A percentile compares a stretch with the other conserved stretches of the same genome.
These are phyloP conservation scores for Russula earlei DNA, from an alignment of 768 basidiomycete genomes.

Conservation along the genomic window DNA sequence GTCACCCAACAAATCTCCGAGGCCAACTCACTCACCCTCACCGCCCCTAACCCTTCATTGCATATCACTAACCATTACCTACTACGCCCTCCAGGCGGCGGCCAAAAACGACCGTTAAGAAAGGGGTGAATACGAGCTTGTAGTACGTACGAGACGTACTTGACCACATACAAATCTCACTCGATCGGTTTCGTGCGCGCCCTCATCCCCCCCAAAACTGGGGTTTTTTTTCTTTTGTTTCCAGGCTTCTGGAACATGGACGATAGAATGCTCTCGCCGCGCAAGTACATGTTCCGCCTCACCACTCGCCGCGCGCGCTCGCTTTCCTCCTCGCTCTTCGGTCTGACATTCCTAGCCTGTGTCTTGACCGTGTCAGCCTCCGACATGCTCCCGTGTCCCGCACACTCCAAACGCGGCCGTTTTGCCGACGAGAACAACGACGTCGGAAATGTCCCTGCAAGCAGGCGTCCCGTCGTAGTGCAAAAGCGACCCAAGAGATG, in stretches of 20 bases:
- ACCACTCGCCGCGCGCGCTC: slow-evolving; percentile 52
- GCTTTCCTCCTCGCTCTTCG: slow-evolving; percentile 71
- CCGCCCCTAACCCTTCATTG: too few species aligned
- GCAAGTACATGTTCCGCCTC: slow-evolving; percentile 41
- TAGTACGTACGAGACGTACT: too few species aligned
- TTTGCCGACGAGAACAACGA: slow-evolving; percentile 47
- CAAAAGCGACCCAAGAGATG: slow-evolving; percentile 64
- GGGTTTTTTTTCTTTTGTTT: too few species aligned
- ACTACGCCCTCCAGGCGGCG: too few species aligned
- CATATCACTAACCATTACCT: background rate
- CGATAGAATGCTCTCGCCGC: slow-evolving; percentile 42
- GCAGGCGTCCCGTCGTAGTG: slow-evolving; percentile 30
- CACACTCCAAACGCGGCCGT: slow-evolving; percentile 44
- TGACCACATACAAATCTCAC: too few species aligned
- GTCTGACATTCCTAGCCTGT: slow-evolving; percentile 68
- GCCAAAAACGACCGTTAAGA: background rate
- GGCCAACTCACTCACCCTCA: too few species aligned
- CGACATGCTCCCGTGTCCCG: slow-evolving; percentile 71
- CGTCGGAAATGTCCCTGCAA: slow-evolving; percentile 17
- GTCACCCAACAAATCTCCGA: too few species aligned
- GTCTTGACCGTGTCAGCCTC: slow-evolving; percentile 76
- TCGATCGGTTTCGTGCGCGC: too few species aligned
- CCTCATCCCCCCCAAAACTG: background rate
- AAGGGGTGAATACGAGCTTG: too few species aligned
- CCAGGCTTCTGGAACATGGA: too few species aligned